Evolutionary conservation across 2,329 filamentous ascomycete genomes (phyloP).

Genomic region (Lasiodiplodia theobromae): DNA sequence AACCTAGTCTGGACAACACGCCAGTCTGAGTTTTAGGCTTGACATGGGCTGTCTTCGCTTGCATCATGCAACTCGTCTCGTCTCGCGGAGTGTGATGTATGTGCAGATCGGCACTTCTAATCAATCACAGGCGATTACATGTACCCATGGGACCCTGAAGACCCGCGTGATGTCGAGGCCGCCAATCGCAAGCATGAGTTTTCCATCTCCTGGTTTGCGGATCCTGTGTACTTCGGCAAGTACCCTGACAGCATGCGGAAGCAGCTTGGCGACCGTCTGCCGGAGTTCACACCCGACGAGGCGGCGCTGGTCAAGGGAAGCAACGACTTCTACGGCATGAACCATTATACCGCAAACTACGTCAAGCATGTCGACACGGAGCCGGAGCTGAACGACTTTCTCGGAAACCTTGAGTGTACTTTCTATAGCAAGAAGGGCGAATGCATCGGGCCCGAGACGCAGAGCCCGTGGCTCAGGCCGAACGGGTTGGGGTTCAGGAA

Average conservation of each 20-base stretch:
- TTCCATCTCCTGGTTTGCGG: constrained; percentile 85
- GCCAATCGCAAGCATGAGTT: constrained; percentile 85
- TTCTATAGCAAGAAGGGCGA: constrained; percentile 75
- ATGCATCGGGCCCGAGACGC: constrained; percentile 80
- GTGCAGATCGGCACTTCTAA: constrained; percentile 15
- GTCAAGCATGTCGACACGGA: constrained; percentile 73
- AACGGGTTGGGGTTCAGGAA: constrained; percentile 79
- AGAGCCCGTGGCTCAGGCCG: constrained; percentile 81
- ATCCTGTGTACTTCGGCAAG: constrained; percentile 83
- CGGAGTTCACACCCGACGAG: constrained; percentile 76
- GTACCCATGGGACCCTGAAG: constrained; percentile 81
- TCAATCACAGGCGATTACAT: constrained; percentile 69
- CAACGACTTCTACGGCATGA: constrained; percentile 95
- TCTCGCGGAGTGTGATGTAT: constrained; percentile 12
- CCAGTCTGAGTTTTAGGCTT: constrained; percentile 2
- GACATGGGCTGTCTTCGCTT: constrained; percentile 7
- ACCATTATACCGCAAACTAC: constrained; percentile 91
- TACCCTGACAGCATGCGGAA: constrained; percentile 85
- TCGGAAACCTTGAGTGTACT: constrained; percentile 77
- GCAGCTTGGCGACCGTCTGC: constrained; percentile 80
- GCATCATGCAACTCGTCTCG: constrained; percentile 5
- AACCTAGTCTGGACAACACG: constrained; percentile 21
- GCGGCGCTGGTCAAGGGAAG: constrained; percentile 77
- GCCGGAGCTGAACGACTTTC: constrained; percentile 70
- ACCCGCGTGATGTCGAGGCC: constrained; percentile 77